Base-by-base conservation (phyloP, 2,329 filamentous ascomycete species). In the Ceratocystis smalleyi region DNA sequence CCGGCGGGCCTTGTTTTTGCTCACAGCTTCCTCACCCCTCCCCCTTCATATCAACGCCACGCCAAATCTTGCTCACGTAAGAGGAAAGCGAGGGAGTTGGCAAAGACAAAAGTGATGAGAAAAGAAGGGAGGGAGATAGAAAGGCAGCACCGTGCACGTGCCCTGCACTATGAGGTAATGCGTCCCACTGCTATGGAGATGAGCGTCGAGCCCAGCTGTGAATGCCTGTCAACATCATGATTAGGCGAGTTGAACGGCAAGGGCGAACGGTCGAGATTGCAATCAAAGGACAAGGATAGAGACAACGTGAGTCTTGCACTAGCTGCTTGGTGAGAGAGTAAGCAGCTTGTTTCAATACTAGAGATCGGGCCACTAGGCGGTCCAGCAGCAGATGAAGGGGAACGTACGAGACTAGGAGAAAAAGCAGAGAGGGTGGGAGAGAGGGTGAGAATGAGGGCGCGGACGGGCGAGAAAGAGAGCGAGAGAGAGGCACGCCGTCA, bases 101-200 rank as follows among this genome's bases (percentile, higher is more conserved):
- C 27, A 30, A 55, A 30, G 19, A 49, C 47, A 30, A 54, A 3
- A 7, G 10, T 22, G 5, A 54, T 24, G 24, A 54, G 49, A 54
- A 24, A 54, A 54, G 22, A 24, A 22, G 15, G 27, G 12, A 54
- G 19, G 19, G 19, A 40, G 35, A 40, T 40, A 40, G 35, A 40
- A 40, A 40, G 35, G 12, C 35, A 40, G 15, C 35, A 22, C 19
- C 12, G 27, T 32, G 51, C 51, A 55, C 51, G 51, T 55, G 22
- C 51, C 51, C 51, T 55, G 51, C 27, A 32, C 51, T 55, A 55
- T 55, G 51, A 55, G 51, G 51, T 55, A 55, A 55, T 55, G 51
- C 51, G 51, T 55, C 51, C 51, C 51, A 55, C 51, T 24, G 22
- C n/a, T 15, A 55, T 55, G 51, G 51, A 55, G 27, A 55, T 55